Evolutionary conservation across 2,329 filamentous ascomycete genomes (phyloP).

Genomic region (Pseudogymnoascus sp.): DNA sequence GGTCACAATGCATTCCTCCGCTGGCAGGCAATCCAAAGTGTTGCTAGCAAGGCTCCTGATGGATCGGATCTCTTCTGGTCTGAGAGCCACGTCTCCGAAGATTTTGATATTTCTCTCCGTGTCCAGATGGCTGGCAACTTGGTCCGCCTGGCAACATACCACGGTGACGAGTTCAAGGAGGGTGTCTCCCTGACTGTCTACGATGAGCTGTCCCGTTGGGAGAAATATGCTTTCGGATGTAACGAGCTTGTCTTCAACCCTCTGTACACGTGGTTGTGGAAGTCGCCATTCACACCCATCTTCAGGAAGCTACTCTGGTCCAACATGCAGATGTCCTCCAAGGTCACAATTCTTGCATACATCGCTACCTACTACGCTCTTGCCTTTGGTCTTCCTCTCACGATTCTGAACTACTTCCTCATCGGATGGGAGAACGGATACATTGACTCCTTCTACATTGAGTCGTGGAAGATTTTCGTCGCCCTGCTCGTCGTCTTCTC

Average conservation of each 20-base stretch:
- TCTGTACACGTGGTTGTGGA: constrained; percentile 51
- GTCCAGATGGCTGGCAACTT: constrained; percentile 62
- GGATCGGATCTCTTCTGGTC: constrained; percentile 61
- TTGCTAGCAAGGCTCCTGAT: constrained; percentile 49
- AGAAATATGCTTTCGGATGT: constrained; percentile 66
- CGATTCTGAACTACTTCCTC: constrained; percentile 61
- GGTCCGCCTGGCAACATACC: constrained; percentile 62
- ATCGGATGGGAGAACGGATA: constrained; percentile 64
- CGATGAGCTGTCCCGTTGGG: constrained; percentile 64
- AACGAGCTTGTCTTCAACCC: constrained; percentile 66
- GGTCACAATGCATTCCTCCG: constrained; percentile 70
- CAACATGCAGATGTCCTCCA: constrained; percentile 56
- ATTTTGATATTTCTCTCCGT: constrained; percentile 68
- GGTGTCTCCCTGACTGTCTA: constrained; percentile 67
- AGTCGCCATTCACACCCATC: constrained; percentile 57
- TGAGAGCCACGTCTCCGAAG: constrained; percentile 67
- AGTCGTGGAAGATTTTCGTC: constrained; percentile 58
- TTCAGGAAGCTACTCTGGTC: constrained; percentile 54
- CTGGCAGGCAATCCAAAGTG: constrained; percentile 57
- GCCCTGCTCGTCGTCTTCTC: constrained; percentile 59
- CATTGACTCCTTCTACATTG: constrained; percentile 59
- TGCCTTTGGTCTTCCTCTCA: constrained; percentile 58
- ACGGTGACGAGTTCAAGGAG: constrained; percentile 63
- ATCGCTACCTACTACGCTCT: constrained; percentile 58
- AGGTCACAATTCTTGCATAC: constrained; percentile 64